A percentile compares a stretch with the other conserved stretches of the same genome.
Evolutionary conservation across 2,329 filamentous ascomycete genomes (phyloP).

Genomic region (Thelonectria blattea): DNA sequence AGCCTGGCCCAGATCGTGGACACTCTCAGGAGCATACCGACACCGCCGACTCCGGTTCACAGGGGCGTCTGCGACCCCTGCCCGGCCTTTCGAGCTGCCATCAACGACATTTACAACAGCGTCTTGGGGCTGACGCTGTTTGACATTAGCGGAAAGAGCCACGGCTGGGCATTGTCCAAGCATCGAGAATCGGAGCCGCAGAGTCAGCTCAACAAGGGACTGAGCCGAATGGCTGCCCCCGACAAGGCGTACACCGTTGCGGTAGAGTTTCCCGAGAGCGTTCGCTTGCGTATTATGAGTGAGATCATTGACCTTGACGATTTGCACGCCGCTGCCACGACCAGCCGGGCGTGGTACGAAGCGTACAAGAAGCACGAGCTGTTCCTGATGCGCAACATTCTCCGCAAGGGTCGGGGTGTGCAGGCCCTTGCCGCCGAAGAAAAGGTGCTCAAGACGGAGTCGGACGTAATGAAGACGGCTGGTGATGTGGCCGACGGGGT

Average conservation of each 20-base stretch:
- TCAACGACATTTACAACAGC: slow-evolving; percentile 59
- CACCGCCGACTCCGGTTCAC: slow-evolving; percentile 49
- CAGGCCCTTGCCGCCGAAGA: slow-evolving; percentile 38
- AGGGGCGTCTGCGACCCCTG: slow-evolving; percentile 57
- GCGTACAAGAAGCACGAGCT: slow-evolving; percentile 54
- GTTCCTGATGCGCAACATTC: slow-evolving; percentile 45
- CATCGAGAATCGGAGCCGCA: slow-evolving; percentile 46
- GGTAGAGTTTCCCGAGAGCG: slow-evolving; percentile 43
- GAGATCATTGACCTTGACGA: slow-evolving; percentile 49
- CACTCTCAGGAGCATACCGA: slow-evolving; percentile 50
- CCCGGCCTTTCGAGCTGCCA: slow-evolving; percentile 52
- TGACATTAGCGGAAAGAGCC: slow-evolving; percentile 54
- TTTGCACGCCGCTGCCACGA: slow-evolving; percentile 50
- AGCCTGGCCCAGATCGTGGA: slow-evolving; percentile 55
- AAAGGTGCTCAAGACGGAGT: slow-evolving; percentile 43
- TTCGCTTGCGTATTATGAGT: slow-evolving; percentile 49
- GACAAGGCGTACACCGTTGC: slow-evolving; percentile 43
- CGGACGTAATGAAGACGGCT: slow-evolving; percentile 40
- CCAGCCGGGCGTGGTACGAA: slow-evolving; percentile 51
- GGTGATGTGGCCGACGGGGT: slow-evolving; percentile 38
- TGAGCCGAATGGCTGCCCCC: slow-evolving; percentile 42
- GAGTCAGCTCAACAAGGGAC: slow-evolving; percentile 37
- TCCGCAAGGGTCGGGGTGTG: slow-evolving; percentile 39
- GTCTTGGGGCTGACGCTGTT: slow-evolving; percentile 55
- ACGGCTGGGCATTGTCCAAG: slow-evolving; percentile 57